Evolutionary conservation across 164 flowering plant genomes (phyloP).

Genomic region (Kalanchoe fedtschenkoi): DNA sequence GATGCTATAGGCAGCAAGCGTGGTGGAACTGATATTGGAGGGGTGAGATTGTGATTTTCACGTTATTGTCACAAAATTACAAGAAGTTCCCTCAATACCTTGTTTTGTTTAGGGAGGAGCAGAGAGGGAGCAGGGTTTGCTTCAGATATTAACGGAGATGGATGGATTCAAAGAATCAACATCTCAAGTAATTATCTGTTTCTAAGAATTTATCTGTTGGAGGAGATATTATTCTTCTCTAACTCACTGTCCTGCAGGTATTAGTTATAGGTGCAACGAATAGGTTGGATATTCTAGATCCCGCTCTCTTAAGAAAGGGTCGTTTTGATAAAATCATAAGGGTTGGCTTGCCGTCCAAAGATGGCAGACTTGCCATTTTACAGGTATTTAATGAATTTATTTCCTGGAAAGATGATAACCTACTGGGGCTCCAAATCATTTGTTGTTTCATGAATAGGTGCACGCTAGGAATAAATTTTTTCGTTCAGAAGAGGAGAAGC

Average conservation of each 20-base stretch:
- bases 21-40: slow-evolving; percentile 98
- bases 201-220: neutral
- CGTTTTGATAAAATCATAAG: slow-evolving; percentile 95
- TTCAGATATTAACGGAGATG: slow-evolving; percentile 95
- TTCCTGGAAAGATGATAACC: neutral
- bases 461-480: slow-evolving; percentile 93
- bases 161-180: slow-evolving; percentile 94
- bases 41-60: slow-evolving; percentile 42
- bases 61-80: neutral
- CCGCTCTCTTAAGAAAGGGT: slow-evolving; percentile 92
- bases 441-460: slow-evolving; percentile 37
- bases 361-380: slow-evolving; percentile 85
- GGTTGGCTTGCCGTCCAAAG: slow-evolving; percentile 92
- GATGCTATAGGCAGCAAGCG: slow-evolving; percentile 99
- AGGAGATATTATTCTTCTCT: neutral
- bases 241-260: slow-evolving; percentile 46
- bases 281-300: slow-evolving; percentile 91
- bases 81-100: slow-evolving; percentile 4
- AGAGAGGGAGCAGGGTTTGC: slow-evolving; percentile 94
- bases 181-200: slow-evolving; percentile 45
- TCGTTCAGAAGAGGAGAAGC: slow-evolving; percentile 78
- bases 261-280: slow-evolving; percentile 96
- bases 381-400: slow-evolving; percentile 37
- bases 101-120: slow-evolving; percentile 75
- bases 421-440: neutral